These are phyloP conservation scores for Tulasnella sp. DNA, from an alignment of 768 basidiomycete genomes.

Conservation along the genomic window DNA sequence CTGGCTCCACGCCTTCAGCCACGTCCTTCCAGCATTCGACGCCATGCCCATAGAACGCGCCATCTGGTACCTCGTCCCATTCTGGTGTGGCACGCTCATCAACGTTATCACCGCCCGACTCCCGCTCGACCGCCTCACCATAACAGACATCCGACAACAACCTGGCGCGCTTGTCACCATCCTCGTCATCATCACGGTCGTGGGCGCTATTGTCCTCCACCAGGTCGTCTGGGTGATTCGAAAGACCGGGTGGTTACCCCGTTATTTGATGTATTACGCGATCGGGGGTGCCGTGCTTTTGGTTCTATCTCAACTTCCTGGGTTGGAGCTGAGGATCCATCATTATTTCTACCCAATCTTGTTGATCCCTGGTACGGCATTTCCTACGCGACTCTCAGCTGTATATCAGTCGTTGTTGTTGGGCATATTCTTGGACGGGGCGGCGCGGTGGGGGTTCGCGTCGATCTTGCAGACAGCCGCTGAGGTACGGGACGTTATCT, in stretches of 20 bases:
- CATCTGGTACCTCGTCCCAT: slow-evolving; percentile 63
- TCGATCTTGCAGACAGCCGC: slow-evolving; percentile 65
- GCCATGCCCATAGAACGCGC: slow-evolving; percentile 60
- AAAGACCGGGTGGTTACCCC: slow-evolving; percentile 72
- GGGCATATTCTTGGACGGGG: slow-evolving; percentile 72
- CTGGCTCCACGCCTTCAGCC: slow-evolving; percentile 66
- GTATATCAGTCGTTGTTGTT: slow-evolving; percentile 73
- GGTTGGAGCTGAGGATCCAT: slow-evolving; percentile 58
- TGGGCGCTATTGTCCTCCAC: slow-evolving; percentile 47
- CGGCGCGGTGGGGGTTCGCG: slow-evolving; percentile 67
- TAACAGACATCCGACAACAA: slow-evolving; percentile 51
- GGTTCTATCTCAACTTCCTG: slow-evolving; percentile 58
- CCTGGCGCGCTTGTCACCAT: slow-evolving; percentile 58
- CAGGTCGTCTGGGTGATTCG: slow-evolving; percentile 65
- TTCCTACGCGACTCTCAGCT: slow-evolving; percentile 68
- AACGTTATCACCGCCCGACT: slow-evolving; percentile 62
- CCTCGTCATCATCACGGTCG: slow-evolving; percentile 52
- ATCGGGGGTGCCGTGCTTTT: slow-evolving; percentile 53
- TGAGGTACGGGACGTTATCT: slow-evolving; percentile 38
- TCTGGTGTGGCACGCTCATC: slow-evolving; percentile 65
- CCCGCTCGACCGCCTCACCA: slow-evolving; percentile 65
- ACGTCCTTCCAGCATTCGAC: slow-evolving; percentile 57
- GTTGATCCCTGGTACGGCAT: slow-evolving; percentile 66
- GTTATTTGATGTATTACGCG: slow-evolving; percentile 65
- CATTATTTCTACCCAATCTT: slow-evolving; percentile 73